Evolutionary conservation across 495 filamentous ascomycete species (phyloP), one percentile per base, ranked within the genome.

Genomic region (Penicillium lividum): DNA sequence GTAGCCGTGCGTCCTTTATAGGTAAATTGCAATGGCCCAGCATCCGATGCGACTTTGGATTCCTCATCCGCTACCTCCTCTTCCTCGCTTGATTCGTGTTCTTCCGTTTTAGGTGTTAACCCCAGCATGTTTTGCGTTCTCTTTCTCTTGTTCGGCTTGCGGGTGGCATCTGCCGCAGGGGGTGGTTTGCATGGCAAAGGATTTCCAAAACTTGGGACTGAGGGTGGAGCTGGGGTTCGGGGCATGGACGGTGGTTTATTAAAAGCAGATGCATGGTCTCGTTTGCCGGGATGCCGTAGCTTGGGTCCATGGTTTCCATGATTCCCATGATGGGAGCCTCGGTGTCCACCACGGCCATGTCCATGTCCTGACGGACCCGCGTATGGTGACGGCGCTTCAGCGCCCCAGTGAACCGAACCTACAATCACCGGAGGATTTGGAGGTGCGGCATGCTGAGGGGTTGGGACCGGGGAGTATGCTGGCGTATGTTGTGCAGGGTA

Each of bases 61-160:
- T 88, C 87, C 71, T 94, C 90, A 60, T 89, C 86, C 7, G 82
- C 77, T 56, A 89, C 88, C 69, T 90, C 84, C 59, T 93, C 90
- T 51, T 89, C 86, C 38, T 78, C 77, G 51, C 86, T 89, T 1
- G 84, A 85, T 61, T 90, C 88, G 54, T 89, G 84, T 29, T 86
- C 84, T 42, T 87, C 86, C n/a, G 81, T 80, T 38, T 84, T 85
- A 11, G 89, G 92, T 2, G 89, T 92, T 53, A 96, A 70, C 18
- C 92, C 92, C 8, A 96, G 83, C 31, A 88, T 86, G 50, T 94
- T 92, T 44, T 86, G 85, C 67, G 85, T 86, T 47, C 87, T 77
- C 78, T 89, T 89, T 77, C 89, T 90, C 69, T 93, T 93, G 73
- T 87, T 89, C 27, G 72, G 68, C 58, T 80, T 81, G n/a, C 69